A percentile compares a stretch with the other conserved stretches of the same genome.
Conservation (phyloP, 805 yeast species). For the Lipomyces chichibuensis region DNA sequence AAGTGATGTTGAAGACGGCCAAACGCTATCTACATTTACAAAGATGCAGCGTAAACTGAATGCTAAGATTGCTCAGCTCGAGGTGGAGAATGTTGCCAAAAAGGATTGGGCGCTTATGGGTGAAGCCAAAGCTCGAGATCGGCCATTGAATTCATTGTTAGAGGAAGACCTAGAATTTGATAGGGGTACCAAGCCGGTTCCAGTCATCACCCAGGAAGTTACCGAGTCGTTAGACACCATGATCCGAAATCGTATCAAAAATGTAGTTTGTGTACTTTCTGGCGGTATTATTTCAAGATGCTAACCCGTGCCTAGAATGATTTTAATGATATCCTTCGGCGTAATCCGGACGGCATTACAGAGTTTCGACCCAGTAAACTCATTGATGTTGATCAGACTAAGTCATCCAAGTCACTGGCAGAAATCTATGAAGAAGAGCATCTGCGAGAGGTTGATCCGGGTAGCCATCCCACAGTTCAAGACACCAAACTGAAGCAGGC, state of each 20-base stretch:
- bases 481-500: constrained; percentile 68
- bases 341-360: constrained; percentile 67
- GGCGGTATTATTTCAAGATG: constrained; percentile 20
- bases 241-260: constrained; percentile 78
- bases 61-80: constrained; percentile 75
- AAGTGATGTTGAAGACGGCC: constrained; percentile 62
- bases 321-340: constrained; percentile 82
- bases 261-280: constrained; percentile 38
- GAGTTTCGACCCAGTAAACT: constrained; percentile 58
- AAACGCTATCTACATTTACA: constrained; percentile 58
- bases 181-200: constrained; percentile 92
- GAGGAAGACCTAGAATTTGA: constrained; percentile 87
- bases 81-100: constrained; percentile 84
- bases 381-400: constrained; percentile 76
- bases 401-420: constrained; percentile 85
- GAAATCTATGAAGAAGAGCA: constrained; percentile 90
- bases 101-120: constrained; percentile 95
- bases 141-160: constrained; percentile 83
- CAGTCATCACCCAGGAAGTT: constrained; percentile 85
- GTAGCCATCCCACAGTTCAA: constrained; percentile 52
- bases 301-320: constrained; percentile 43
- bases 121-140: constrained; percentile 77
- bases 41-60: constrained; percentile 77
- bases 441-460: constrained; percentile 45
- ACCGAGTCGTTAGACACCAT: constrained; percentile 87